Evolutionary conservation across 78 protist species (phyloP).

Genomic region (Neovahlkampfia damariscottae): DNA sequence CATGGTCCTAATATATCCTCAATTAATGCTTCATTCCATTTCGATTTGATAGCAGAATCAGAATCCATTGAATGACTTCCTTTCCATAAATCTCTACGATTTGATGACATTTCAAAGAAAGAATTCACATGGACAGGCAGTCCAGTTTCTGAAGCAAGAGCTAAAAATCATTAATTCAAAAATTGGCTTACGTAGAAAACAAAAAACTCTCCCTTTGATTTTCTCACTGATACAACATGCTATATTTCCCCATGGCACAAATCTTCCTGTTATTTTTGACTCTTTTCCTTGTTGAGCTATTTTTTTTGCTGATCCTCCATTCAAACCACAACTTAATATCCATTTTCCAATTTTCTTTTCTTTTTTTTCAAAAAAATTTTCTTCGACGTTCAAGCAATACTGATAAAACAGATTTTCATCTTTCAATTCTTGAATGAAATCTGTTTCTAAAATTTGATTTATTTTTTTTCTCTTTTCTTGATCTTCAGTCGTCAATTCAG

Average conservation of each 20-base stretch:
- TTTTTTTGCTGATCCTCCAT: not conserved
- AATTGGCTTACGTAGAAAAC: too few species aligned
- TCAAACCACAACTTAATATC: not conserved
- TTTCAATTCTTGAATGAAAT: not conserved
- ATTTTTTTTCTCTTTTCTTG: not conserved
- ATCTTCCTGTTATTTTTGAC: not conserved
- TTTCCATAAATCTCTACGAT: conserved; percentile 15
- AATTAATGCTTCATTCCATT: not conserved
- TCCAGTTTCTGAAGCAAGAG: not conserved
- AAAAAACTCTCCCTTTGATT: too few species aligned
- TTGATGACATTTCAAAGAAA: conserved; percentile 5
- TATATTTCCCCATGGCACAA: not conserved
- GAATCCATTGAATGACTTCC: not conserved
- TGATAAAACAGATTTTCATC: too few species aligned
- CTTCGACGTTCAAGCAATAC: not conserved
- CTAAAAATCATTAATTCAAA: too few species aligned
- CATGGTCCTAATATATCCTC: not conserved
- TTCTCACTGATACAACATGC: not conserved
- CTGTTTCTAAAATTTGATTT: not conserved
- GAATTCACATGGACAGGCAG: conserved; percentile 18
- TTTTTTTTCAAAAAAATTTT: not conserved
- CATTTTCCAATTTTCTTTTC: not conserved
- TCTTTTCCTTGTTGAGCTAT: not conserved
- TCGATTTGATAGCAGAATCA: not conserved
- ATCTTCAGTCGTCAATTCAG: not conserved